Percentiles rank a stretch among this genome's conserved stretches.
These are phyloP conservation scores for Prunus persica DNA, from an alignment of 306 rosid genomes.

Conservation along the genomic window DNA sequence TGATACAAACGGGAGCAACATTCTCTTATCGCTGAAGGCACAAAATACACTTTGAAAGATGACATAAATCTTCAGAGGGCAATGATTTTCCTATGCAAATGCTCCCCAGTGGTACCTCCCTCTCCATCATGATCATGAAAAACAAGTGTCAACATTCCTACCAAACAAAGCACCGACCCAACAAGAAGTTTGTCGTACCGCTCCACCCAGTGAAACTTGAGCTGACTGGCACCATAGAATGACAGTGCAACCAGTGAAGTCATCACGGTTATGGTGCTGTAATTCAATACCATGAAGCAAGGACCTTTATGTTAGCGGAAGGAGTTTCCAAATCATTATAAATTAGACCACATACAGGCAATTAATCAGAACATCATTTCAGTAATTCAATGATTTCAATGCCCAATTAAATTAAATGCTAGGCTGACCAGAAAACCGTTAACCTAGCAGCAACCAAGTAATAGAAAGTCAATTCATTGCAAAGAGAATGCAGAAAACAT, in stretches of 20 bases:
- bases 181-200: slow-evolving; percentile 92
- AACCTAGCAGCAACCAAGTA: background rate
- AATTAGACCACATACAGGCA: slow-evolving; percentile 16
- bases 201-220: slow-evolving; percentile 98
- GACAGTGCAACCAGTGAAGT: slow-evolving; percentile 94
- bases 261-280: slow-evolving; percentile 95
- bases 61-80: slow-evolving; percentile 36
- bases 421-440: background rate
- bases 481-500: too few species aligned
- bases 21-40: slow-evolving; percentile 1
- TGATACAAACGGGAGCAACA: background rate
- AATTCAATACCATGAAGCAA: slow-evolving; percentile 26
- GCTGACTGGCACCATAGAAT: slow-evolving; percentile 94
- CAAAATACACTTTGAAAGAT: slow-evolving; percentile 15
- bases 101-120: slow-evolving; percentile 48
- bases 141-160: slow-evolving; percentile 77
- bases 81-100: slow-evolving; percentile 67
- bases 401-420: background rate
- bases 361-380: background rate
- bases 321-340: slow-evolving; percentile 11
- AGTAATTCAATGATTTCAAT: background rate
- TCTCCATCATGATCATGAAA: slow-evolving; percentile 52
- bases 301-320: background rate
- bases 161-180: slow-evolving; percentile 81
- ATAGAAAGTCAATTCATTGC: too few species aligned